phyloP scores from a whole-genome alignment of 768 basidiomycete genomes.

The Podaxis sp. region DNA sequence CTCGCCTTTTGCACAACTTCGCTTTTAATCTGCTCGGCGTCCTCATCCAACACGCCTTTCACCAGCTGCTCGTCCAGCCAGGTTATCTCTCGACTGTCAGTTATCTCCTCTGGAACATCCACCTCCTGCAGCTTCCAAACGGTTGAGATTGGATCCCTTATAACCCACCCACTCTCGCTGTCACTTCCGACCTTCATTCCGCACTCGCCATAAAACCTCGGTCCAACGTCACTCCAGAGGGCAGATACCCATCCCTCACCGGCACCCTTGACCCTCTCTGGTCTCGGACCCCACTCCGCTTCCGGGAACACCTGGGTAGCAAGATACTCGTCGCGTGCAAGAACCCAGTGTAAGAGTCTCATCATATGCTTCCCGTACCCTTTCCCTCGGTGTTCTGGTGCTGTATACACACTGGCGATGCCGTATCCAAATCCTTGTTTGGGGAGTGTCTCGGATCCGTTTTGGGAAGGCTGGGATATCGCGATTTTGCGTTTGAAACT shows the following conservation, averaged over 20 bases:
- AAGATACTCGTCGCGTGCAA: slow-evolving; percentile 18
- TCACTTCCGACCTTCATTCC: slow-evolving; percentile 15
- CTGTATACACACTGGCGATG: slow-evolving; percentile 56
- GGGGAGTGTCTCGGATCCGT: neutral
- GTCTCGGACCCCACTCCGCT: slow-evolving; percentile 22
- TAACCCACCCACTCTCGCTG: slow-evolving; percentile 36
- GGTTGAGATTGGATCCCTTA: slow-evolving; percentile 28
- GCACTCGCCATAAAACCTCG: slow-evolving; percentile 19
- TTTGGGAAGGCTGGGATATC: slow-evolving; percentile 18
- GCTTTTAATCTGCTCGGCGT: slow-evolving; percentile 31
- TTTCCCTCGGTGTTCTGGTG: slow-evolving; percentile 39
- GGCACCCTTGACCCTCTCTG: slow-evolving; percentile 12
- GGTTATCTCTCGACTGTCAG: slow-evolving; percentile 11
- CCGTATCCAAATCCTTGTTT: slow-evolving; percentile 42
- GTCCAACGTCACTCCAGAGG: slow-evolving; percentile 25
- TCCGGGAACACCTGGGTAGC: slow-evolving; percentile 17
- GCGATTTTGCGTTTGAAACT: slow-evolving; percentile 28
- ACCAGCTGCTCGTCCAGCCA: slow-evolving; percentile 29
- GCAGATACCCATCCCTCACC: slow-evolving; percentile 21
- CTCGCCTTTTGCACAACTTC: slow-evolving; percentile 21
- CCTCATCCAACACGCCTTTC: slow-evolving; percentile 30
- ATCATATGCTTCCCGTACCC: slow-evolving; percentile 65
- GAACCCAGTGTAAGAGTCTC: slow-evolving; percentile 49
- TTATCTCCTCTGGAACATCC: neutral
- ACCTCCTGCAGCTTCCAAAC: slow-evolving; percentile 27